Base-by-base conservation (phyloP, 2,329 filamentous ascomycete genomes). In the Thelonectria blattea region DNA sequence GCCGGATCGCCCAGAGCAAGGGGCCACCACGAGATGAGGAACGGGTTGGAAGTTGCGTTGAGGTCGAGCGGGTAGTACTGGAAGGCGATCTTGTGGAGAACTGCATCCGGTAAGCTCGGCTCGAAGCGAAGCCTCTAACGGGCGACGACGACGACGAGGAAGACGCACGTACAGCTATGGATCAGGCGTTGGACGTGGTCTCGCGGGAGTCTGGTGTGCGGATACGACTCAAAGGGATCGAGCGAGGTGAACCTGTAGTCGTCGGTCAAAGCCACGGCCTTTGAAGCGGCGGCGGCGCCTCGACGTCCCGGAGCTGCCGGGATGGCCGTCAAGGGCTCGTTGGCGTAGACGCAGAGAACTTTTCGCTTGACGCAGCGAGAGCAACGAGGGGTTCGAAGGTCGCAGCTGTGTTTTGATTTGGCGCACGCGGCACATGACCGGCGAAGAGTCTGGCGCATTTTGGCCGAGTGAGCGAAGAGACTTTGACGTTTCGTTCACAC, bases 21-120 rank as follows among this genome's bases (percentile, higher is more conserved):
- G 0, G 85, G 85, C 84, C 85, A 87, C 85, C 85, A 87, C 0
- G 83, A 85, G 7, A 85, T 73, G 17, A 87, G 73, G 61, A 87
- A 87, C 0, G 84, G 84, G 64, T 87, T 87, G 8, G 84, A 83
- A 0, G 71, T 71, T n/a, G 77, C 67, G 60, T 76, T 79, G 8
- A 85, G 73, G 52, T 87, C 85, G 18, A 86, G 74, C 1, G 84
- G 85, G 65, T 87, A 87, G 65, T 86, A 87, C 62, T 86, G 81
- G 52, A 87, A 87, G 0, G 84, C 83, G 48, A 87, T 86, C 46
- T 81, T 85, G 43, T 80, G 77, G 3, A 86, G 73, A 62, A 87
- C 84, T 85, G 55, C 12, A 42, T 27, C 6, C n/a, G 3, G 54
- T 69, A 41, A n/a, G 17, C 60, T 43, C 47, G 15, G 15, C 5